phyloP scores from a whole-genome alignment of 2,329 filamentous ascomycete genomes.

The Zymoseptoria crescenta region DNA sequence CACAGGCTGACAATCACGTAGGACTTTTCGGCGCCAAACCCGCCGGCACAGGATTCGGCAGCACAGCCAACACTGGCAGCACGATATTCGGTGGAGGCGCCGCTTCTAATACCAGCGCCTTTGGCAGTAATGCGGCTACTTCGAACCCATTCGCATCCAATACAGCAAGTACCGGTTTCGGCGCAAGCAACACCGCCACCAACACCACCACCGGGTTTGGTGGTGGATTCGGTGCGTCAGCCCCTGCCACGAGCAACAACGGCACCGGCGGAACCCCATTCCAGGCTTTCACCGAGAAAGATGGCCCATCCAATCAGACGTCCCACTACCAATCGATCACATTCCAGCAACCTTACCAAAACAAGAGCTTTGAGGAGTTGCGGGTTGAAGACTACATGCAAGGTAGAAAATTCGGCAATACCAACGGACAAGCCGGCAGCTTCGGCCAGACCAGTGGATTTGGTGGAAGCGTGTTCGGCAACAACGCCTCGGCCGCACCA shows the following conservation, averaged over 20 bases:
- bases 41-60: constrained; percentile 39
- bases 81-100: constrained; percentile 33
- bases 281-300: constrained; percentile 64
- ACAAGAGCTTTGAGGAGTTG: constrained; percentile 72
- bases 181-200: constrained; percentile 22
- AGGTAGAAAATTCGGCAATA: constrained; percentile 75
- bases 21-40: constrained; percentile 32
- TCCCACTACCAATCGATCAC: constrained; percentile 71
- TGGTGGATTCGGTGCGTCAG: constrained; percentile 36
- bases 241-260: constrained; percentile 46
- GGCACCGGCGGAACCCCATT: constrained; percentile 64
- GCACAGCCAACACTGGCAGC: constrained; percentile 32
- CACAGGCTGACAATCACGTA: constrained; percentile 20
- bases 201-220: constrained; percentile 16
- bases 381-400: constrained; percentile 76
- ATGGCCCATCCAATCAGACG: constrained; percentile 51
- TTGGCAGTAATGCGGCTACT: constrained; percentile 21
- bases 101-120: constrained; percentile 34
- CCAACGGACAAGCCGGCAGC: constrained; percentile 68
- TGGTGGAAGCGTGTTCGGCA: constrained; percentile 33
- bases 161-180: constrained; percentile 31
- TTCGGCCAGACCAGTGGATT: constrained; percentile 62
- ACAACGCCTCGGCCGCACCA: constrained; percentile 22
- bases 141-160: constrained; percentile 6
- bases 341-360: constrained; percentile 73